These are phyloP conservation scores for Phytophthora sojae DNA, from an alignment of 352 stramenopile species.

Conservation along the genomic window DNA sequence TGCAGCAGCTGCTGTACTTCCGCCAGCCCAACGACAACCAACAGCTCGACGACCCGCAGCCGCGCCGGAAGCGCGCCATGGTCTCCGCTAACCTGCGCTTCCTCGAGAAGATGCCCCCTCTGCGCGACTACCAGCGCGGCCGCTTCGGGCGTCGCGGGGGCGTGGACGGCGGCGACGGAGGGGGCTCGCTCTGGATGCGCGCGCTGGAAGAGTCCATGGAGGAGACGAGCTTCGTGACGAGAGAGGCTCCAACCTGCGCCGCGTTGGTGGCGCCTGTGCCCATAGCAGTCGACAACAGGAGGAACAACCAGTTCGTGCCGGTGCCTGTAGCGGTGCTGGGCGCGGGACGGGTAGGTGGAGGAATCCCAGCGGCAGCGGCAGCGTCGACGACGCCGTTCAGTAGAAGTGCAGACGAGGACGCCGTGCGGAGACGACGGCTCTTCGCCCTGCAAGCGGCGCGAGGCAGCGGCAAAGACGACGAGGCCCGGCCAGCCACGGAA, in stretches of 20 bases:
- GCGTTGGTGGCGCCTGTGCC: slow-evolving; percentile 56
- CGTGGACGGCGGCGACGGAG: slow-evolving; percentile 60
- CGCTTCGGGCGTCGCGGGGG: slow-evolving; percentile 66
- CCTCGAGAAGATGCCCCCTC: slow-evolving; percentile 69
- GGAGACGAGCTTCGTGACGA: slow-evolving; percentile 74
- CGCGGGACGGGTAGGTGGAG: neutral
- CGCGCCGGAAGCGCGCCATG: slow-evolving; percentile 65
- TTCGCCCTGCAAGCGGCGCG: slow-evolving; percentile 37
- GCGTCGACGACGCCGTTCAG: neutral
- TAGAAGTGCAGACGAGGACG: slow-evolving; percentile 29
- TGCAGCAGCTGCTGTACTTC: neutral
- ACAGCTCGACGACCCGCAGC: slow-evolving; percentile 20
- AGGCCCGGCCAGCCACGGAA: slow-evolving; percentile 49
- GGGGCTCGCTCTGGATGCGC: slow-evolving; percentile 53
- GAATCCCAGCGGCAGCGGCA: neutral
- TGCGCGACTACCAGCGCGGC: slow-evolving; percentile 68
- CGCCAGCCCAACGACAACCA: slow-evolving; percentile 9
- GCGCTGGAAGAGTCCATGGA: slow-evolving; percentile 75
- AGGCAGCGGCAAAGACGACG: slow-evolving; percentile 57
- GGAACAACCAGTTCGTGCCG: slow-evolving; percentile 25
- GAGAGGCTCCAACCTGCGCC: slow-evolving; percentile 44
- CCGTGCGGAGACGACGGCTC: slow-evolving; percentile 26
- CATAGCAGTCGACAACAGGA: slow-evolving; percentile 20
- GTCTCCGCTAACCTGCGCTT: slow-evolving; percentile 66
- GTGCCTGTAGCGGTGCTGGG: slow-evolving; percentile 16